These are phyloP conservation scores for Alliaria petiolata DNA, from an alignment of 345 rosid species.

Conservation along the genomic window DNA sequence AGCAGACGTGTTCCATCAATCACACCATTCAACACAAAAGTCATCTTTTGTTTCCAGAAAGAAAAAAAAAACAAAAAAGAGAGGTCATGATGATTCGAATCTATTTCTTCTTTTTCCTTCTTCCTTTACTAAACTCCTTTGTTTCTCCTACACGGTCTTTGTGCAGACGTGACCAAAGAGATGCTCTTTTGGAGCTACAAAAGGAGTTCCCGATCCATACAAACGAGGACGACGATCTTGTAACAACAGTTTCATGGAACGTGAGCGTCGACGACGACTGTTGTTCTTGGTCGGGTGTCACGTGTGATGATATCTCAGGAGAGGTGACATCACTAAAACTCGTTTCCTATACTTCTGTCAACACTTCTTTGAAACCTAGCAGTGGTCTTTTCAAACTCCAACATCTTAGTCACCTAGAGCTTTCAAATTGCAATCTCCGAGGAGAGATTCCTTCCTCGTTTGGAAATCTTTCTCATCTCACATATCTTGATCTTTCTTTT, in stretches of 20 bases:
- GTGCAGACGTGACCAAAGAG: conserved; percentile 12
- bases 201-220: neutral
- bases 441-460: neutral
- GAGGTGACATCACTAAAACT: neutral
- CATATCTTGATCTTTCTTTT: neutral
- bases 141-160: neutral
- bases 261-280: neutral
- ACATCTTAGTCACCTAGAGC: neutral
- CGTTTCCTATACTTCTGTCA: neutral
- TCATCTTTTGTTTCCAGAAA: no score
- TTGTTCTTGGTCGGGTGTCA: neutral
- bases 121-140: neutral
- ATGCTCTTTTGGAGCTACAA: conserved; percentile 4
- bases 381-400: neutral
- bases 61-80: no score
- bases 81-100: no score
- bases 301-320: neutral
- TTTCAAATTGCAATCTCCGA: neutral
- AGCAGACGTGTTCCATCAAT: no score
- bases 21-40: no score
- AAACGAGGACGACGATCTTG: rapidly evolving
- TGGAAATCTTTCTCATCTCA: neutral
- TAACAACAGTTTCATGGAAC: neutral
- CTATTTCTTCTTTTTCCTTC: neutral
- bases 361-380: neutral